Evolutionary conservation across 108 stramenopile genomes (phyloP), one percentile per base, ranked within the genome.

Genomic region (Stephanodiscus triporus): DNA sequence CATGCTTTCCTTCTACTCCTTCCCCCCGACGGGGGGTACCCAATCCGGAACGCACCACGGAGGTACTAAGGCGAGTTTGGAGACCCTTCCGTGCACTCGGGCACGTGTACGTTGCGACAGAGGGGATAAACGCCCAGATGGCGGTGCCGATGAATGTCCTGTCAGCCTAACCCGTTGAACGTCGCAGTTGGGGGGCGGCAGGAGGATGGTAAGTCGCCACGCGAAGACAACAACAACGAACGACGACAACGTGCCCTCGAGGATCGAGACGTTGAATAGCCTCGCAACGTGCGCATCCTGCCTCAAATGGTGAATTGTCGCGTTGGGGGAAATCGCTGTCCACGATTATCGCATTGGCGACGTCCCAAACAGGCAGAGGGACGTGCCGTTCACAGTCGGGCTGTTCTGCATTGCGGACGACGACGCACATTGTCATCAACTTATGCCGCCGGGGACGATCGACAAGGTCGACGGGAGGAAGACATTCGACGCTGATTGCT

Each of bases 91-190:
- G 86, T 38, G 94, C 92, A 14, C 79, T 96, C 20, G 98, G 98
- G 43, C 68, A 97, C 53, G 83, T 97, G 8, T 99, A 99, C 72
- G 96, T 97, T n/a, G 98, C 98, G 19, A 55, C 73, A 2, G 98
- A 99, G 72, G 98, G 98, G 10, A 77, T 97, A 63, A 99, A 99
- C 88, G 98, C 98, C 10, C 98, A 99, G 91, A 97, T 99, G 97
- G 86, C 94, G 42, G 85, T 97, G 26, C 97, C 98, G 4, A 91
- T 92, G 36, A 93, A 89, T 63, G 94, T 95, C 5, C 29, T 83
- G 22, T 19, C 57, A 9, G 55, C 64, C 27, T 78, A n/a, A n/a
- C n/a, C n/a, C n/a, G n/a, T n/a, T n/a, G n/a, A n/a, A n/a, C n/a
- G n/a, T n/a, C n/a, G n/a, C n/a, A n/a, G n/a, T n/a, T n/a, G n/a